These are phyloP conservation scores for Penicillium atrosanguineum DNA, from an alignment of 495 filamentous ascomycete species.

Conservation along the genomic window DNA sequence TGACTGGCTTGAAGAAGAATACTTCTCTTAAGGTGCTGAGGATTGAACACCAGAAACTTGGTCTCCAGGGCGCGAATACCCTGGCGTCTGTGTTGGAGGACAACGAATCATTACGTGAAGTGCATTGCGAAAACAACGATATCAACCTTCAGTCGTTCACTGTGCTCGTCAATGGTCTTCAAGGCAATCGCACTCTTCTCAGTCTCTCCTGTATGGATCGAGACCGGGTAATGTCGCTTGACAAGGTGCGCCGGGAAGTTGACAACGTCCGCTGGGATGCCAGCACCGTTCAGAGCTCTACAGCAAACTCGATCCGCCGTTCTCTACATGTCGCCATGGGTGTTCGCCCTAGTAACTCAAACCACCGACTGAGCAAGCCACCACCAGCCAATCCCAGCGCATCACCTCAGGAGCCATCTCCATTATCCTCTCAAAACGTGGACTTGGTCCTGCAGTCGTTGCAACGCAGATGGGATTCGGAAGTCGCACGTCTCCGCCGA, in stretches of 20 bases:
- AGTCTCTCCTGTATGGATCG: conserved; percentile 65
- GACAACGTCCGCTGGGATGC: conserved; percentile 49
- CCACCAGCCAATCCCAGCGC: conserved; percentile 18
- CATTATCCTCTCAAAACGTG: conserved; percentile 48
- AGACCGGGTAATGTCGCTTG: conserved; percentile 60
- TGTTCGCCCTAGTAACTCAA: conserved; percentile 27
- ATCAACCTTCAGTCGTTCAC: conserved; percentile 77
- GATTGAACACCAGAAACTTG: conserved; percentile 66
- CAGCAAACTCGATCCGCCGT: conserved; percentile 45
- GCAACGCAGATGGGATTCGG: conserved; percentile 60
- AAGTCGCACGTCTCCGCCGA: conserved; percentile 52
- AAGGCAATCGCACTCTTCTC: conserved; percentile 63
- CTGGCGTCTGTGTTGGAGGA: conserved; percentile 72
- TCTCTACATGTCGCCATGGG: conserved; percentile 43
- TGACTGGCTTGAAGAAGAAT: conserved; percentile 76
- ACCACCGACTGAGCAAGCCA: conserved; percentile 36
- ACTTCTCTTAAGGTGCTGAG: conserved; percentile 69
- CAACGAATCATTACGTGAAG: conserved; percentile 62
- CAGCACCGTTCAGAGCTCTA: conserved; percentile 26
- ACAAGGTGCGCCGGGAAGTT: conserved; percentile 59
- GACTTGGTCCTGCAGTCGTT: conserved; percentile 54
- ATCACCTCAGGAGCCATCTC: conserved; percentile 24
- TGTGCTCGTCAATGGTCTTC: conserved; percentile 68
- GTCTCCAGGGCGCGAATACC: conserved; percentile 70
- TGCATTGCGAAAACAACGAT: conserved; percentile 76